These are phyloP conservation scores for Fusarium sp. DNA, from an alignment of 2,329 filamentous ascomycete species.

Conservation along the genomic window DNA sequence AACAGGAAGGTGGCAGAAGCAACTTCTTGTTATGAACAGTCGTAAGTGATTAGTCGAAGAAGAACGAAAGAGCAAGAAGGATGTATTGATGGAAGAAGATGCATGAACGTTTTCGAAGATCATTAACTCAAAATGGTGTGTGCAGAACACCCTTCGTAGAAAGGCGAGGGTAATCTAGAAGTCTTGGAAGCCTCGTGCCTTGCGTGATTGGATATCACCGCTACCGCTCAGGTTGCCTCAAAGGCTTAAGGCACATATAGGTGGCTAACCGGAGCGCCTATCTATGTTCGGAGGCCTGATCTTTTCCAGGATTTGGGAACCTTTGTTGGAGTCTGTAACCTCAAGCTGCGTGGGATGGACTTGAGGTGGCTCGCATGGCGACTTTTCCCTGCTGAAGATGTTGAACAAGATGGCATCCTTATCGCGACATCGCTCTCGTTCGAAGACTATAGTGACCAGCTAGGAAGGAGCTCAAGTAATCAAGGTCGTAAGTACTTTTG, in stretches of 20 bases:
- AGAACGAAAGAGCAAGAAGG: background rate
- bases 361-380: background rate
- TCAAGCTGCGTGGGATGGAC: background rate
- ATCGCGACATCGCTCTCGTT: slow-evolving; percentile 23
- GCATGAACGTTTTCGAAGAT: background rate
- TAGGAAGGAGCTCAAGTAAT: slow-evolving; percentile 37
- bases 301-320: background rate
- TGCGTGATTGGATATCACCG: background rate
- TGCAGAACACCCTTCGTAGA: slow-evolving; percentile 1
- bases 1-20: slow-evolving; percentile 21
- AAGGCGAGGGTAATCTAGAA: slow-evolving; percentile 12
- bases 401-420: slow-evolving; percentile 19
- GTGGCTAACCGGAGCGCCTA: background rate
- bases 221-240: background rate
- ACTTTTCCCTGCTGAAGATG: background rate
- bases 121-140: slow-evolving; percentile 2
- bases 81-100: background rate
- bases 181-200: background rate
- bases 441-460: slow-evolving; percentile 8
- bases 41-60: background rate
- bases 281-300: background rate
- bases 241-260: background rate
- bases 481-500: slow-evolving; percentile 36
- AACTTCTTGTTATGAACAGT: background rate
- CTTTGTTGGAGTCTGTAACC: slow-evolving; percentile 18